Evolutionary conservation across 305 asterid genomes (phyloP).

Genomic region (Ajuga reptans): DNA sequence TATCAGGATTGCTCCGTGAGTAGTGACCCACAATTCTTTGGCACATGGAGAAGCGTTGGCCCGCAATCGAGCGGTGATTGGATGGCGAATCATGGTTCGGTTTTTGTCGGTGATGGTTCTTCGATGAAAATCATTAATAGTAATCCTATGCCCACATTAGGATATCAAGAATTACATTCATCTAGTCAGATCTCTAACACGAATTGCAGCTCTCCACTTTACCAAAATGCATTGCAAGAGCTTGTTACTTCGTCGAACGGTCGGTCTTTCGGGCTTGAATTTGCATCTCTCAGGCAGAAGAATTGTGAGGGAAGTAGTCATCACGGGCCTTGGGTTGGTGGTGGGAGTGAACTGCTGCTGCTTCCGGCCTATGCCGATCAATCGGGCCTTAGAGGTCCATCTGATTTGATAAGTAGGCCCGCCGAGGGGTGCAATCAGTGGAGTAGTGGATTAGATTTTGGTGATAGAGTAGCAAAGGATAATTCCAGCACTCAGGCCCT

Average conservation of each 20-base stretch:
- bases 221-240: slow-evolving; percentile 39
- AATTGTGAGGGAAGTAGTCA: slow-evolving; percentile 12
- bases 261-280: slow-evolving; percentile 24
- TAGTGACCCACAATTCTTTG: slow-evolving; percentile 35
- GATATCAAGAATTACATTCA: slow-evolving; percentile 25
- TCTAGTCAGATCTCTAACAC: slow-evolving; percentile 5
- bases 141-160: slow-evolving; percentile 3
- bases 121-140: slow-evolving; percentile 19
- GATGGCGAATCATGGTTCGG: slow-evolving; percentile 27
- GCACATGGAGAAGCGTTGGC: slow-evolving; percentile 44
- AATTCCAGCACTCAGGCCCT: slow-evolving; percentile 42
- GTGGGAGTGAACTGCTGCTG: slow-evolving; percentile 28
- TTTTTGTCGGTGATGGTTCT: slow-evolving; percentile 28
- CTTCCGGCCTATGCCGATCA: slow-evolving; percentile 32
- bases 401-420: slow-evolving; percentile 13
- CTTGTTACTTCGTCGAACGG: slow-evolving; percentile 33
- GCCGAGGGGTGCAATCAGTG: slow-evolving; percentile 21
- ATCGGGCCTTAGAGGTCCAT: slow-evolving; percentile 1
- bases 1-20: slow-evolving; percentile 13
- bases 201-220: slow-evolving; percentile 21
- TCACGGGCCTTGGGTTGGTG: slow-evolving; percentile 23
- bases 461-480: slow-evolving; percentile 16
- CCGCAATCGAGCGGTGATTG: slow-evolving; percentile 36
- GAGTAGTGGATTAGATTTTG: slow-evolving; percentile 22
- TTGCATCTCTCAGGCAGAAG: slow-evolving; percentile 22